Evolutionary conservation across 306 rosid genomes (phyloP), one percentile per base, ranked within the genome.

Genomic region (Trichosanthes truncata): DNA sequence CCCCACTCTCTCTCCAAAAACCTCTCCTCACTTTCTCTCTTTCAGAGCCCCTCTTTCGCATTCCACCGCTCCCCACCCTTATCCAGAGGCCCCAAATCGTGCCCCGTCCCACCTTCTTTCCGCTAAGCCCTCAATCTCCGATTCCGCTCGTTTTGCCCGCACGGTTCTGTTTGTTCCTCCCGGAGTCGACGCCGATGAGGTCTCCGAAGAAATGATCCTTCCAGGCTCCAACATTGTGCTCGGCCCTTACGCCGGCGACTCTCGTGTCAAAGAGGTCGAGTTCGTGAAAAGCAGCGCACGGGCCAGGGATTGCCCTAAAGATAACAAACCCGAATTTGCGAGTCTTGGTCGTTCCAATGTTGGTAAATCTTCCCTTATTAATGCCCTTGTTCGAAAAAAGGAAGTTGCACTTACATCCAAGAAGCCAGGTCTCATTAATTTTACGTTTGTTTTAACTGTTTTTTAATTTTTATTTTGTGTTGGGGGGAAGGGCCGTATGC

Each of bases 361-460:
- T 2, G 97, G 98, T 33, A 94, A 94, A 77, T 94, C 98, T 45
- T 94, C 97, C 38, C 98, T 94, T 48, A 91, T 94, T 56, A 94
- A 94, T 80, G 81, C 97, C 13, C 93, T 94, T 40, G 95, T 91
- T 80, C 91, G 93, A 66, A 92, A 89, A 84, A 94, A 92, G 80
- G 98, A 92, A 73, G 86, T 94, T 68, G 97, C 97, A 0, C 98
- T 92, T 66, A 94, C 98, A 0, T 94, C 97, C 46, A 94, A 94
- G 89, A 94, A 88, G 78, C 98, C 97, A 87, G 97, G 98, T 93
- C 56, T 51, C 21, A 6, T 14, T 62, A 9, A 15, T 31, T 62
- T 31, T 62, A 15, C 1, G 41, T n/a, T 14, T 56, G 33, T 59
- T 12, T 12, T 53, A 7, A 43, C 3, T 59, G 9, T 35, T 11